These are phyloP conservation scores for Paramyrothecium sp. DNA, from an alignment of 2,329 filamentous ascomycete genomes.

Conservation along the genomic window DNA sequence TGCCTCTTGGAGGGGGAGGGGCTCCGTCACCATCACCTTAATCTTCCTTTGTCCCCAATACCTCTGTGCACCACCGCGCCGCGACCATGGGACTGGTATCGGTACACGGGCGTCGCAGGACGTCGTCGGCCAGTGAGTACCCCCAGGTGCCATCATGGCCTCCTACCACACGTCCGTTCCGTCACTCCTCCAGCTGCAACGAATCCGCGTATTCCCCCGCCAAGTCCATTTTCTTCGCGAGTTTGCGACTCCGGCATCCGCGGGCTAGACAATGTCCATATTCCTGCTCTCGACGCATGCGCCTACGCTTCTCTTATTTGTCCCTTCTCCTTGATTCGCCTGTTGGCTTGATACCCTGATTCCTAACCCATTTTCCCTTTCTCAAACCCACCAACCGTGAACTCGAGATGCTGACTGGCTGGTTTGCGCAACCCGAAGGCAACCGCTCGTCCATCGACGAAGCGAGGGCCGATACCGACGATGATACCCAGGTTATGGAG, in stretches of 20 bases:
- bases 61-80: not conserved
- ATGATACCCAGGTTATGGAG: conserved; percentile 82
- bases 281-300: not conserved
- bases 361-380: conserved; percentile 7
- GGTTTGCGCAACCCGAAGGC: conserved; percentile 39
- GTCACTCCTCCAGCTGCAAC: too few relatives aligned
- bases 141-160: not conserved
- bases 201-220: not conserved
- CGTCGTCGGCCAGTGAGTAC: conserved; percentile 24
- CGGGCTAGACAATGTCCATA: not conserved
- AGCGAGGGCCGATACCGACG: conserved; percentile 40
- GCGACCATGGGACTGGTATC: conserved; percentile 28
- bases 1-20: not conserved
- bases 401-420: conserved; percentile 39
- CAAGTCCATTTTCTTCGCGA: not conserved
- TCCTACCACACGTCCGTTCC: not conserved
- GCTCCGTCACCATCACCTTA: not conserved
- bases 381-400: conserved; percentile 12
- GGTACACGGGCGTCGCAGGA: conserved; percentile 26
- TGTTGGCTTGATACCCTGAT: not conserved
- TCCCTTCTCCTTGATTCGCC: not conserved
- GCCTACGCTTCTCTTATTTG: not conserved
- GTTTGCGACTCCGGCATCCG: not conserved
- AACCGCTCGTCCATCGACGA: conserved; percentile 59
- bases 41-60: not conserved